Evolutionary conservation across 139 green algal species (phyloP).

Genomic region (Chlamydomonas sp.): DNA sequence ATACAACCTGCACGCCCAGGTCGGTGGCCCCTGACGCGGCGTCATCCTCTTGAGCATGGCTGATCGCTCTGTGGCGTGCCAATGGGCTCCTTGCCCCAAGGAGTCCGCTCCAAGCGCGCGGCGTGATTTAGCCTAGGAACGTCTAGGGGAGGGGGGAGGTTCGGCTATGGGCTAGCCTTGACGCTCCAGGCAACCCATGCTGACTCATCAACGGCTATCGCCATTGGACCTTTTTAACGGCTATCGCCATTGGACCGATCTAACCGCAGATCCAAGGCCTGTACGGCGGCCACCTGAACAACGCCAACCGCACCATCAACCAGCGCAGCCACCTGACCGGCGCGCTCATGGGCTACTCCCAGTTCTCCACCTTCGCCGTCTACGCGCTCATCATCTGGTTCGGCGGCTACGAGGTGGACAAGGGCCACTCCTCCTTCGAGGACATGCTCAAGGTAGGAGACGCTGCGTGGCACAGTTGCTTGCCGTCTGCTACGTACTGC

Average conservation of each 20-base stretch:
- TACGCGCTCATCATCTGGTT: constrained; percentile 71
- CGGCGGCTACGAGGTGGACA: constrained; percentile 38
- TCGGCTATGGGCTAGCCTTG: no score
- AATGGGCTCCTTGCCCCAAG: no score
- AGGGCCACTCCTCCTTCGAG: constrained; percentile 51
- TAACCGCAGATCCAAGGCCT: background rate
- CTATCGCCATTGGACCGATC: no score
- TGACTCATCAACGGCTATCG: no score
- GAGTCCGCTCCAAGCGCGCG: no score
- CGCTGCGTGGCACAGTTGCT: no score
- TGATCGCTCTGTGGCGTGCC: background rate
- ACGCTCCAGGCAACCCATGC: no score
- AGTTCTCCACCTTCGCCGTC: constrained; percentile 56
- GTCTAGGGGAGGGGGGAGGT: no score
- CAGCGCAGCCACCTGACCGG: constrained; percentile 20
- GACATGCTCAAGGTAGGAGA: constrained; percentile 48
- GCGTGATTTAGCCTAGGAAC: no score
- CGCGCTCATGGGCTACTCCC: background rate
- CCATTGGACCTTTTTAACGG: no score
- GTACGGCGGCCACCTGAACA: constrained; percentile 1
- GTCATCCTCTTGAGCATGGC: background rate
- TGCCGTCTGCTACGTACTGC: no score
- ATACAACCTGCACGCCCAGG: constrained; percentile 22
- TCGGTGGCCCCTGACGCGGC: background rate
- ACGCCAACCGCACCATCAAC: background rate